Percentiles rank a stretch among this genome's conserved stretches.
phyloP scores from a whole-genome alignment of 148 eudicot species.

The Silene latifolia region DNA sequence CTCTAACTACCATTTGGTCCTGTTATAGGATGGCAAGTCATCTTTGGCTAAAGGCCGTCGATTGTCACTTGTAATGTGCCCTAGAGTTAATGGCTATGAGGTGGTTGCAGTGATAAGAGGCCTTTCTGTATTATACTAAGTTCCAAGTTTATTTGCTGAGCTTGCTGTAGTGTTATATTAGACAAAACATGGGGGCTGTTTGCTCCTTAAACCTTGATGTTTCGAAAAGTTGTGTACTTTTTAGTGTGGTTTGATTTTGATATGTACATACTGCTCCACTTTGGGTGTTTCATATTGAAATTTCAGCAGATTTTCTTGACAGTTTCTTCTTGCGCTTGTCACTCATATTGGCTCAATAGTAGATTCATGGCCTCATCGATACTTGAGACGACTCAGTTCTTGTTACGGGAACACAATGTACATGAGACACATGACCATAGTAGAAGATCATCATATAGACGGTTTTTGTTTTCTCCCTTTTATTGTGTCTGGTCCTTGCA shows the following conservation, averaged over 20 bases:
- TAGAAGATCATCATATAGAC: too few relatives aligned
- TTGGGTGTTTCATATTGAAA: conserved; percentile 2
- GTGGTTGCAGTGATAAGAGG: conserved; percentile 30
- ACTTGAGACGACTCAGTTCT: too few relatives aligned
- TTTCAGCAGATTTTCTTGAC: neutral
- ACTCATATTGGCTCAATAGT: neutral
- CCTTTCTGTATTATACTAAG: conserved; percentile 21
- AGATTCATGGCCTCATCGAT: neutral
- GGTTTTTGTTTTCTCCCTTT: too few relatives aligned
- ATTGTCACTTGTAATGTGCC: conserved; percentile 13
- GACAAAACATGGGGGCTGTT: neutral
- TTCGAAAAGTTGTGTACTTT: neutral
- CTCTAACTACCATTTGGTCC: conserved; percentile 19
- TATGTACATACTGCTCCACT: conserved; percentile 17
- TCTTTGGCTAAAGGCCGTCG: conserved; percentile 35
- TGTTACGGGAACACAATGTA: too few relatives aligned
- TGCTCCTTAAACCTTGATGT: neutral
- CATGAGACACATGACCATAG: too few relatives aligned
- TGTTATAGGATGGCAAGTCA: conserved; percentile 38
- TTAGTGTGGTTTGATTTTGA: neutral
- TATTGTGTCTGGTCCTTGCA: too few relatives aligned
- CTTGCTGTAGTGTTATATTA: neutral
- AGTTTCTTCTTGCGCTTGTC: neutral
- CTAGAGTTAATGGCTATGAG: conserved; percentile 10
- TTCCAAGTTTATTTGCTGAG: neutral